These are phyloP conservation scores for Xylariaceae sp. DNA, from an alignment of 2,329 filamentous ascomycete genomes.

Conservation along the genomic window DNA sequence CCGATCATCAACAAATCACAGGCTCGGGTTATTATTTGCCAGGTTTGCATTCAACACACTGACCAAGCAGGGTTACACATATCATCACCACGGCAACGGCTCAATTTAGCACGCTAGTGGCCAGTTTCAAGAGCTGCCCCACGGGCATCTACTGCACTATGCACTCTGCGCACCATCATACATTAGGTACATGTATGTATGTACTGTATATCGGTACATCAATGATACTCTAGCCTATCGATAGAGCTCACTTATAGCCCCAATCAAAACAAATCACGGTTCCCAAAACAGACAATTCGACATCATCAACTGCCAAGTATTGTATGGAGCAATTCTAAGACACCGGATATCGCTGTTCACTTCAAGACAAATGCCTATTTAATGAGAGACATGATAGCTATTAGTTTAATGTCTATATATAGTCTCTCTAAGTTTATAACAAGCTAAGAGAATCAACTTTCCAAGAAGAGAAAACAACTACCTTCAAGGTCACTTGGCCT, in stretches of 20 bases:
- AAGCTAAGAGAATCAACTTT: too few species aligned
- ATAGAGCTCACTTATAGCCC: slow-evolving; percentile 13
- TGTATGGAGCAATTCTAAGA: neutral
- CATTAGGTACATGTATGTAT: too few species aligned
- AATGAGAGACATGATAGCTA: too few species aligned
- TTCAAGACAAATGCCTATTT: too few species aligned
- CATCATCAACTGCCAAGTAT: neutral
- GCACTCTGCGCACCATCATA: neutral
- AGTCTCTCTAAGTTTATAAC: too few species aligned
- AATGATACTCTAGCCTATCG: slow-evolving; percentile 19
- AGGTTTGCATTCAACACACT: slow-evolving; percentile 3
- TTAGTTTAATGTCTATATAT: too few species aligned
- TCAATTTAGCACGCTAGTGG: neutral
- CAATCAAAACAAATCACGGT: slow-evolving; percentile 26
- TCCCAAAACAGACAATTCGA: slow-evolving; percentile 12
- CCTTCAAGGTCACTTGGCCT: too few species aligned
- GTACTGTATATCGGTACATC: too few species aligned
- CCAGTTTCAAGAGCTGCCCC: slow-evolving; percentile 17
- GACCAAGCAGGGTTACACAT: slow-evolving; percentile 4
- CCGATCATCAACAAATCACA: slow-evolving; percentile 31
- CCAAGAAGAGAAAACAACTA: too few species aligned
- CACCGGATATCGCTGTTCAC: too few species aligned
- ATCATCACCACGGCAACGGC: slow-evolving; percentile 32
- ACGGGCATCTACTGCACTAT: slow-evolving; percentile 2
- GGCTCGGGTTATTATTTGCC: slow-evolving; percentile 23